Conservation (phyloP, 805 yeast genomes). For the Vanderwaltozyma tropicalis region DNA sequence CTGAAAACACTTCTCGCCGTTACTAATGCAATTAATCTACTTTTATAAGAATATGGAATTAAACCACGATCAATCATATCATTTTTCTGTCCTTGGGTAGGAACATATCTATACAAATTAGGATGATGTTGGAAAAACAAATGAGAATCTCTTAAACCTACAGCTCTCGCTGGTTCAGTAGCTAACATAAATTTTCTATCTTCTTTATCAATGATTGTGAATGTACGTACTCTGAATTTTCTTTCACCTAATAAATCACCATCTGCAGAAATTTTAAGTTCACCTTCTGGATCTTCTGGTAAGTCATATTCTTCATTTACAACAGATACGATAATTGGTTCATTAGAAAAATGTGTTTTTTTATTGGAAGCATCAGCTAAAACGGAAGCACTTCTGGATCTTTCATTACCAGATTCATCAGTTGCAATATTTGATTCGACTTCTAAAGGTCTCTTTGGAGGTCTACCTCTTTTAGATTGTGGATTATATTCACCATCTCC, state of each 20-base stretch:
- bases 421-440: neutral
- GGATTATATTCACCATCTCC: conserved; percentile 10
- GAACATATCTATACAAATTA: conserved; percentile 58
- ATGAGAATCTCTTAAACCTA: conserved; percentile 89
- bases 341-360: conserved; percentile 23
- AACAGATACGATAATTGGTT: conserved; percentile 28
- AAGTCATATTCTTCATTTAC: conserved; percentile 69
- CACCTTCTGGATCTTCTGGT: conserved; percentile 71
- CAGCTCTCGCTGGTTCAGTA: conserved; percentile 92
- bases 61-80: conserved; percentile 72
- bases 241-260: conserved; percentile 70
- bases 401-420: neutral
- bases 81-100: conserved; percentile 68
- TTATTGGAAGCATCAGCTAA: conserved; percentile 12
- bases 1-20: conserved; percentile 82
- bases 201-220: conserved; percentile 49
- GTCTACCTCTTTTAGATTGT: conserved; percentile 1
- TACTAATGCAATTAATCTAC: conserved; percentile 79
- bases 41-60: conserved; percentile 83
- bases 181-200: conserved; percentile 75
- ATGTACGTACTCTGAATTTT: conserved; percentile 59
- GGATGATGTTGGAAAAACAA: conserved; percentile 80
- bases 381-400: neutral
- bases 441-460: neutral
- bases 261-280: conserved; percentile 51